A percentile compares a stretch with the other conserved stretches of the same genome.
phyloP scores from a whole-genome alignment of 2,329 filamentous ascomycete genomes.

The Epichloe sp. region DNA sequence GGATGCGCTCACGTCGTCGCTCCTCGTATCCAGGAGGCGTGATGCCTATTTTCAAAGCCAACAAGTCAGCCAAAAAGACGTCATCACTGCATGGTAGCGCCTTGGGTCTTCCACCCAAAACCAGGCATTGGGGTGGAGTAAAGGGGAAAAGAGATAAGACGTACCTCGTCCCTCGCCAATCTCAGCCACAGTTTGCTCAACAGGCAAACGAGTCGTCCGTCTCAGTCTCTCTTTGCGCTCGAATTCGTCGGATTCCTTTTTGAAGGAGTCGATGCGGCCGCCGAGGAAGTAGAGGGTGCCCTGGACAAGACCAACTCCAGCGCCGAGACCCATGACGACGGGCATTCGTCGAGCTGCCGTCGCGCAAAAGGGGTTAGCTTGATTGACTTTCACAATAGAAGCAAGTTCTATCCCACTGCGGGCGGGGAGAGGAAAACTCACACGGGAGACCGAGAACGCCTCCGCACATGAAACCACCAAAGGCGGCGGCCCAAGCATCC shows the following conservation, averaged over 20 bases:
- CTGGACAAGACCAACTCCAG: conserved; percentile 41
- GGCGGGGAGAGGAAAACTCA: conserved; percentile 28
- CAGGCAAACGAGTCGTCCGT: conserved; percentile 59
- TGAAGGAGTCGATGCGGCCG: conserved; percentile 38
- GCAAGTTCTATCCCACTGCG: background rate
- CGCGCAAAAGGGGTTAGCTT: no score
- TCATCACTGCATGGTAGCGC: background rate
- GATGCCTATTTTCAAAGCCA: conserved; percentile 46
- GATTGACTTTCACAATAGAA: background rate
- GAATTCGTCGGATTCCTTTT: conserved; percentile 54
- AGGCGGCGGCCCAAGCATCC: conserved; percentile 59
- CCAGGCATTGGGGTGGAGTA: background rate
- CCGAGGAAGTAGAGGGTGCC: conserved; percentile 57
- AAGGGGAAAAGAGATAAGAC: conserved; percentile 8
- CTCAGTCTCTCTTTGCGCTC: conserved; percentile 63
- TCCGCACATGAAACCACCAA: conserved; percentile 68
- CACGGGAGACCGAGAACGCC: conserved; percentile 58
- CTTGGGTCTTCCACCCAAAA: no score
- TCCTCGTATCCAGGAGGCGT: conserved; percentile 72
- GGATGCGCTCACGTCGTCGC: conserved; percentile 65
- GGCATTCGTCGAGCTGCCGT: conserved; percentile 42
- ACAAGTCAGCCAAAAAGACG: background rate
- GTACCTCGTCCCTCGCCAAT: conserved; percentile 80
- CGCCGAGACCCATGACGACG: conserved; percentile 55
- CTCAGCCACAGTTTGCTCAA: conserved; percentile 67